phyloP scores from a whole-genome alignment of 192 early-diverging fungal species.

The Coemansia sp. region DNA sequence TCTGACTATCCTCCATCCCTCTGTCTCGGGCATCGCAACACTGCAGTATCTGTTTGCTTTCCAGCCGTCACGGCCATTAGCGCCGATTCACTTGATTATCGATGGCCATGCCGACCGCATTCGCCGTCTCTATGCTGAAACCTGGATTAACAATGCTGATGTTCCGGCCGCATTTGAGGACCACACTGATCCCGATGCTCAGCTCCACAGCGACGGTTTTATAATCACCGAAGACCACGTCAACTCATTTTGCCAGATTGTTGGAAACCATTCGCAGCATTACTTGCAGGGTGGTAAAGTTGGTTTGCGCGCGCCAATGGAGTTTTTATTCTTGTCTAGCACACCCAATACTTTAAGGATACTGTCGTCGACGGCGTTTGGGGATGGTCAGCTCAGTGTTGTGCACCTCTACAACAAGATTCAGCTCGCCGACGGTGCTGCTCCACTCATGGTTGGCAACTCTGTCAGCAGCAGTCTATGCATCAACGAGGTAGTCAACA shows the following conservation, averaged over 20 bases:
- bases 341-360: conserved; percentile 74
- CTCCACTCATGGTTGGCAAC: conserved; percentile 66
- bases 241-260: not conserved
- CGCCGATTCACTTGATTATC: conserved; percentile 60
- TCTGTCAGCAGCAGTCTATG: conserved; percentile 63
- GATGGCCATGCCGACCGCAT: conserved; percentile 73
- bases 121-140: conserved; percentile 75
- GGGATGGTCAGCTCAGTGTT: conserved; percentile 76
- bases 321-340: conserved; percentile 80
- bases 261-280: conserved; percentile 13
- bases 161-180: no score
- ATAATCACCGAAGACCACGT: not conserved
- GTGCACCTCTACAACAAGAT: conserved; percentile 87
- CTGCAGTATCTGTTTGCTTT: conserved; percentile 71
- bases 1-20: not conserved
- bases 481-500: conserved; percentile 74
- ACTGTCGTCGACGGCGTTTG: conserved; percentile 76
- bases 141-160: conserved; percentile 61
- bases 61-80: conserved; percentile 64
- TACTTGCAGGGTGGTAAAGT: conserved; percentile 53
- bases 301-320: conserved; percentile 69
- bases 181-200: no score
- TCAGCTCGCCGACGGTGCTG: conserved; percentile 58
- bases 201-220: not conserved
- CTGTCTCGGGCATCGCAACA: conserved; percentile 3